Evolutionary conservation across 2,329 filamentous ascomycete genomes (phyloP).

Genomic region (Keithomyces neogunnii): DNA sequence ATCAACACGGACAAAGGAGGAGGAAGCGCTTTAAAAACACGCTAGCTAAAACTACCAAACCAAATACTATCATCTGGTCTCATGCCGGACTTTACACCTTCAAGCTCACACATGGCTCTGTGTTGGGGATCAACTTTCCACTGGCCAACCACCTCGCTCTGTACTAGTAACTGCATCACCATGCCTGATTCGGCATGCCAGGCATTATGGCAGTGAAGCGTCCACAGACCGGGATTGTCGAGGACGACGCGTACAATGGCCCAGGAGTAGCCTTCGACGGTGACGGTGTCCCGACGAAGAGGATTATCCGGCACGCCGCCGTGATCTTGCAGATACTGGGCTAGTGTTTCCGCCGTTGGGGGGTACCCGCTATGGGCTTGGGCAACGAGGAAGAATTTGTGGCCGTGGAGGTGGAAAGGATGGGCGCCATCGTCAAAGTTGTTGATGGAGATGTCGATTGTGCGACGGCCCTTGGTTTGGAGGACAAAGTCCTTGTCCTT

Average conservation of each 20-base stretch:
- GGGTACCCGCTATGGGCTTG: constrained; percentile 27
- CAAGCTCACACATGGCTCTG: constrained; percentile 18
- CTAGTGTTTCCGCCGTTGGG: constrained; percentile 16
- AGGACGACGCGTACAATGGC: constrained; percentile 43
- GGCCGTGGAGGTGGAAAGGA: constrained; percentile 49
- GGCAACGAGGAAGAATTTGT: constrained; percentile 41
- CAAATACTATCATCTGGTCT: constrained; percentile 27
- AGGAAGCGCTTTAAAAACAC: not conserved
- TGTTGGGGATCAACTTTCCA: constrained; percentile 17
- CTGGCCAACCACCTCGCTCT: constrained; percentile 16
- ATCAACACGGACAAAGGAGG: not conserved
- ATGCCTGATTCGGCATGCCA: constrained; percentile 53
- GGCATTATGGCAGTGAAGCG: constrained; percentile 49
- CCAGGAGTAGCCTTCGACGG: constrained; percentile 46
- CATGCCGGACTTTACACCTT: constrained; percentile 22
- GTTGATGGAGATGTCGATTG: constrained; percentile 51
- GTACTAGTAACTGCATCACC: constrained; percentile 46
- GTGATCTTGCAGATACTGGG: constrained; percentile 13
- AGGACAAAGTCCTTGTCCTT: constrained; percentile 31
- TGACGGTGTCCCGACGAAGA: constrained; percentile 34
- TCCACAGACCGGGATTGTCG: constrained; percentile 51
- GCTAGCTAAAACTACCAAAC: constrained; percentile 23
- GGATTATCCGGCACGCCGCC: constrained; percentile 21
- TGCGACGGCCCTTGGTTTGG: constrained; percentile 41
- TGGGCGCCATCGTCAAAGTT: constrained; percentile 43